Base-by-base conservation (phyloP, 2,329 filamentous ascomycete species). In the Arthrobotrys sinensis region DNA sequence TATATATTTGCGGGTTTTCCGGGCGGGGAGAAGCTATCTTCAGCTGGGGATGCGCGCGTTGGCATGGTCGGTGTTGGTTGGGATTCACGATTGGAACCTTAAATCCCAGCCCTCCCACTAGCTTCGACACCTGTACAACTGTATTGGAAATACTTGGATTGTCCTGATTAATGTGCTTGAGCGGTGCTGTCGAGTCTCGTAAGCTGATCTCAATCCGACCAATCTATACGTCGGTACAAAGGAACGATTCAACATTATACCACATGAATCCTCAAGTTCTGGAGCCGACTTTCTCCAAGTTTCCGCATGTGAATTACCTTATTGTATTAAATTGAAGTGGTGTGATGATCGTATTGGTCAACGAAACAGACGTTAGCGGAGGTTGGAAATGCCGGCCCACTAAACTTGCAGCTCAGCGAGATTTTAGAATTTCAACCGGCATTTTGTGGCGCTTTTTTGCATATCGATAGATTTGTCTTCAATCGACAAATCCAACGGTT, bases 271-370 rank as follows among this genome's bases (percentile, higher is more conserved):
- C 28, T 28, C 34, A 14, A 38, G 28, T 36, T 14, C 11, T 12
- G 24, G 48, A 32, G 48, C 48, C 48, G 48, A 52, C 2, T 5
- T 8, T 12, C 12, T 10, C 14, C 48, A 52, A 52, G 7, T 7
- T 12, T 24, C 52, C 32, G 52, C 52, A 57, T 57, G 52, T 57
- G 52, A 57, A 57, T 14, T 7, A 21, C n/a, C 10, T 11, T n/a
- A 16, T 53, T 10, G 50, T 53, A 53, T 34, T 16, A 53, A 16
- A 12, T 4, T n/a, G 14, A 43, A 19, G 55, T 60, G 55, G 55
- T 60, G 55, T 60, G 55, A 60, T 36, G 55, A 60, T 60, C 55
- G 36, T 28, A 60, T 43, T 19, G 52, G n/a, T 57, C 2, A 10
- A 12, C 24, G 10, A 32, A 34, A 32, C 12, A 21, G 32, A 38